A percentile compares a stretch with the other conserved stretches of the same genome.
Conservation (phyloP, 2,329 filamentous ascomycete species). For the Pestalotiopsis sp. region DNA sequence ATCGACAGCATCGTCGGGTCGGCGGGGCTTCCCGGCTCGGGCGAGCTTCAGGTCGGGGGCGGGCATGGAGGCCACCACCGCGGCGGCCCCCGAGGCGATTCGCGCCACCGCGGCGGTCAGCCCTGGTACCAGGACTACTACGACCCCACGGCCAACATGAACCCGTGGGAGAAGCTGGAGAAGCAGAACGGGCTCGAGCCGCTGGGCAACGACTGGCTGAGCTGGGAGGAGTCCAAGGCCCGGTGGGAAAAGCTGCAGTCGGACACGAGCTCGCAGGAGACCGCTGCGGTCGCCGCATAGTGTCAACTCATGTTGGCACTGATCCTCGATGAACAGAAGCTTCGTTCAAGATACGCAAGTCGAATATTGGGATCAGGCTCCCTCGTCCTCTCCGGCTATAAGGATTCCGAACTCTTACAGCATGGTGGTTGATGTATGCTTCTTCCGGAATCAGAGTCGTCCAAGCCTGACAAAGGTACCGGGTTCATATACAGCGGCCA, state of each 20-base stretch:
- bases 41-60: slow-evolving; percentile 7
- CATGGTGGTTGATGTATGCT: neutral
- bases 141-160: slow-evolving; percentile 68
- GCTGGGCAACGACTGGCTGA: slow-evolving; percentile 48
- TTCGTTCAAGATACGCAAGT: too few relatives aligned
- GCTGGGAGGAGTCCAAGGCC: slow-evolving; percentile 31
- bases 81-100: slow-evolving; percentile 18
- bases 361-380: too few relatives aligned
- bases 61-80: slow-evolving; percentile 13
- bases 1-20: slow-evolving; percentile 29
- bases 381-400: neutral
- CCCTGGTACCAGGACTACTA: slow-evolving; percentile 71
- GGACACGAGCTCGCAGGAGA: neutral
- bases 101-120: slow-evolving; percentile 35
- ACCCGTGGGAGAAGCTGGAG: slow-evolving; percentile 70
- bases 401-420: neutral
- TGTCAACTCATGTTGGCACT: neutral
- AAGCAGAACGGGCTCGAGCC: slow-evolving; percentile 44
- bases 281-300: neutral
- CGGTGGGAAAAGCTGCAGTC: slow-evolving; percentile 8
- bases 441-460: neutral
- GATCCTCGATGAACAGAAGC: too few relatives aligned
- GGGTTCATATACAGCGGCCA: neutral
- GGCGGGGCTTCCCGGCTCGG: slow-evolving; percentile 4
- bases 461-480: neutral